phyloP scores from a whole-genome alignment of 306 rosid species.

The Sechiopsis laciniata region DNA sequence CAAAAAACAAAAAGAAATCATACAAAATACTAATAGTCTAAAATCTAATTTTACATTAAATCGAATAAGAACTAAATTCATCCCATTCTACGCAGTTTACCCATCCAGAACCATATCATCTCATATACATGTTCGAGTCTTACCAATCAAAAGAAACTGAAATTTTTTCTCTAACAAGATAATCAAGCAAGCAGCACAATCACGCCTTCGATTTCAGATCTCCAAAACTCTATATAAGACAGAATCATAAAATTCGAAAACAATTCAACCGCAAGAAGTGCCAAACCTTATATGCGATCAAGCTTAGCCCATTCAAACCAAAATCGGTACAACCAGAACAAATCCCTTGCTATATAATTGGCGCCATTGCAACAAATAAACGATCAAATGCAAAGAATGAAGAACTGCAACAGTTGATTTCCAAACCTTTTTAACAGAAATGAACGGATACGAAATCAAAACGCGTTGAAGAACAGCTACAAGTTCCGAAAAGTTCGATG shows the following conservation, averaged over 20 bases:
- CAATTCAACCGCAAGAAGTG: neutral
- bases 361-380: neutral
- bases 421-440: conserved; percentile 6
- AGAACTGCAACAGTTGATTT: too few relatives aligned
- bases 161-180: neutral
- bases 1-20: neutral
- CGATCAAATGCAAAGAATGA: neutral
- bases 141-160: neutral
- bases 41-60: neutral
- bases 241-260: neutral
- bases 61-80: neutral
- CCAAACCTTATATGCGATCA: neutral
- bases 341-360: neutral
- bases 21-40: neutral
- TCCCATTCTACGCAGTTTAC: neutral
- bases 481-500: neutral
- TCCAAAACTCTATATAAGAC: neutral
- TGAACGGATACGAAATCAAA: neutral
- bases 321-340: neutral
- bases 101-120: neutral
- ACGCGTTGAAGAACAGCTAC: neutral
- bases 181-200: neutral
- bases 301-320: neutral
- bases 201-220: conserved; percentile 2
- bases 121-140: too few relatives aligned